Conservation (phyloP, 1,284 basidiomycete species). For the Malassezia furfur region DNA sequence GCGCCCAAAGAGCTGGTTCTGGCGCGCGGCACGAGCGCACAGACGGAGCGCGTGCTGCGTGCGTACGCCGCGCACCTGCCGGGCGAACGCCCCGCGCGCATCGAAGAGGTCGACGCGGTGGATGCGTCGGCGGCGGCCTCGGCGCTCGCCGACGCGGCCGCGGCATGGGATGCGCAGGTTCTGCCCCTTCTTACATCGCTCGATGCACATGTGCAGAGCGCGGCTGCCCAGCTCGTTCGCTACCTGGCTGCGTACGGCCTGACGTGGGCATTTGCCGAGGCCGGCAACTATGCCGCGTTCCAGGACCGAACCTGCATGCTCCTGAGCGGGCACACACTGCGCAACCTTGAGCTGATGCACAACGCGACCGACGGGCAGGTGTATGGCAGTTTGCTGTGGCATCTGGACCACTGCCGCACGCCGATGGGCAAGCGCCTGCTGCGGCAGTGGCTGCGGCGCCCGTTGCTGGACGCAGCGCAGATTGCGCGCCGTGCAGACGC, state of each 20-base stretch:
- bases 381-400: constrained; percentile 71
- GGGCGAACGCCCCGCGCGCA: not conserved
- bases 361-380: constrained; percentile 57
- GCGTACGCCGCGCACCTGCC: constrained; percentile 53
- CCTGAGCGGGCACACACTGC: constrained; percentile 74
- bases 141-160: not conserved
- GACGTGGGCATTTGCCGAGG: constrained; percentile 43
- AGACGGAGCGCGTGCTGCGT: constrained; percentile 67
- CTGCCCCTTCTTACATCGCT: constrained; percentile 21
- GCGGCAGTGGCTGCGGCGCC: constrained; percentile 74
- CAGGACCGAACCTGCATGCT: constrained; percentile 69
- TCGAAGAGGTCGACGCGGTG: not conserved
- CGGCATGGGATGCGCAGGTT: constrained; percentile 13
- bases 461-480: constrained; percentile 60
- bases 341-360: constrained; percentile 56
- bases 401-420: constrained; percentile 73
- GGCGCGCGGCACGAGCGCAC: constrained; percentile 55
- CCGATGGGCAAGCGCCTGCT: constrained; percentile 77
- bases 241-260: constrained; percentile 70
- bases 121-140: not conserved
- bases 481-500: constrained; percentile 71
- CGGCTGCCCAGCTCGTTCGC: constrained; percentile 66
- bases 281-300: constrained; percentile 59
- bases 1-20: constrained; percentile 70
- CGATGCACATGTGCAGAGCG: constrained; percentile 56